Evolutionary conservation across 371 early-diverging fungal species (phyloP).

Genomic region (Lichtheimia hyalospora): DNA sequence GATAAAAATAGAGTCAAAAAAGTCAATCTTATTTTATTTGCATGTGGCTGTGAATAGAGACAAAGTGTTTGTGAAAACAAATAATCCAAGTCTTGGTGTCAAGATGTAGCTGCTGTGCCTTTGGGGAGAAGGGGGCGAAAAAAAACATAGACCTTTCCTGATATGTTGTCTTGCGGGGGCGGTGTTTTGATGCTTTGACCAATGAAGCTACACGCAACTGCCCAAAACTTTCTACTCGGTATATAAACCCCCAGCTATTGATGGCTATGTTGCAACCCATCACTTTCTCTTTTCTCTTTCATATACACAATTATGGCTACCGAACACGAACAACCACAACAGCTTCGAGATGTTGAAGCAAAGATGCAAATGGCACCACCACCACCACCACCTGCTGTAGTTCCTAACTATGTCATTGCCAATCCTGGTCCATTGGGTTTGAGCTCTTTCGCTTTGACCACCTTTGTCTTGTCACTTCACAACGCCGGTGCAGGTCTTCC

Average conservation of each 20-base stretch:
- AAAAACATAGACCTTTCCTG: no score
- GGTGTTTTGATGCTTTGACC: neutral
- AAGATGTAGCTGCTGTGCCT: neutral
- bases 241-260: neutral
- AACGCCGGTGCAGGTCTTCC: conserved; percentile 69
- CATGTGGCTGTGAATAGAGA: conserved; percentile 2
- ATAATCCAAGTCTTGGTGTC: neutral
- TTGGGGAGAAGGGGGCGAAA: no score
- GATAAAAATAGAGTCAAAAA: neutral
- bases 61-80: neutral
- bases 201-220: neutral
- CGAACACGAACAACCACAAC: neutral
- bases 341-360: neutral
- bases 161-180: neutral
- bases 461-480: conserved; percentile 69
- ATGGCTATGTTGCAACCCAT: neutral
- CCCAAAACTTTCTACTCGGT: neutral
- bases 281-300: neutral
- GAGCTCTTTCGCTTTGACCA: conserved; percentile 74
- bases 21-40: neutral
- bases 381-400: neutral
- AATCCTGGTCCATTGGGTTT: conserved; percentile 81
- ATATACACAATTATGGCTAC: neutral
- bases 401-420: conserved; percentile 29
- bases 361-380: neutral